These are phyloP conservation scores for Phoma sp. DNA, from an alignment of 2,329 filamentous ascomycete species.

Conservation along the genomic window DNA sequence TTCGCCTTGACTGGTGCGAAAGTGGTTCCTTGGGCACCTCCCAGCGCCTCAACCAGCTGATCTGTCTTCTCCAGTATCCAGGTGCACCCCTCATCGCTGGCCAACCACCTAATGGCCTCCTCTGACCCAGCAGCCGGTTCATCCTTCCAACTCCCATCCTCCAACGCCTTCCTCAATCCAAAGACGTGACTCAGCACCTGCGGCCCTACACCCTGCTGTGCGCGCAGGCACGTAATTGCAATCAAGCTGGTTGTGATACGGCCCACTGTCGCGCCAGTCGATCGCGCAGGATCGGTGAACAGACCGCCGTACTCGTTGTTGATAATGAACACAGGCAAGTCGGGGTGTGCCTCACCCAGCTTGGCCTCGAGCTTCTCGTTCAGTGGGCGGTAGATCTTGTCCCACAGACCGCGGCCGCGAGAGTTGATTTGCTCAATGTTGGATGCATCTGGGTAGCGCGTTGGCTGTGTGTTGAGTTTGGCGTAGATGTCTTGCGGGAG, in stretches of 20 bases:
- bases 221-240: slow-evolving; percentile 75
- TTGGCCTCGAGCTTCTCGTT: slow-evolving; percentile 74
- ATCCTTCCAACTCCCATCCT: slow-evolving; percentile 66
- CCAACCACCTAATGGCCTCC: slow-evolving; percentile 68
- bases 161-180: slow-evolving; percentile 77
- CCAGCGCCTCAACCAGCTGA: slow-evolving; percentile 59
- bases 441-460: slow-evolving; percentile 54
- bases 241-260: slow-evolving; percentile 75
- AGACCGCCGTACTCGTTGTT: slow-evolving; percentile 76
- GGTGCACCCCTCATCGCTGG: slow-evolving; percentile 68
- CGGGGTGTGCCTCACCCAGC: slow-evolving; percentile 78
- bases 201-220: slow-evolving; percentile 82
- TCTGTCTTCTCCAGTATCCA: slow-evolving; percentile 71
- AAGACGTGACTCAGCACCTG: slow-evolving; percentile 85
- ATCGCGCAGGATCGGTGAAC: slow-evolving; percentile 70
- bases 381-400: slow-evolving; percentile 78
- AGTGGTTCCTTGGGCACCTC: slow-evolving; percentile 37
- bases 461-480: slow-evolving; percentile 63
- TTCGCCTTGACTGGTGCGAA: slow-evolving; percentile 42
- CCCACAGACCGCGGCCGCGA: slow-evolving; percentile 74
- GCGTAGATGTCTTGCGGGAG: slow-evolving; percentile 65
- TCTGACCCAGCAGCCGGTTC: slow-evolving; percentile 57
- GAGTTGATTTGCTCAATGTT: slow-evolving; percentile 63
- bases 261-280: slow-evolving; percentile 64
- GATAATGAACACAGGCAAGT: slow-evolving; percentile 81